Evolutionary conservation across 179 eudicot species (phyloP), one percentile per base, ranked within the genome.

Genomic region (Beta corolliflora): DNA sequence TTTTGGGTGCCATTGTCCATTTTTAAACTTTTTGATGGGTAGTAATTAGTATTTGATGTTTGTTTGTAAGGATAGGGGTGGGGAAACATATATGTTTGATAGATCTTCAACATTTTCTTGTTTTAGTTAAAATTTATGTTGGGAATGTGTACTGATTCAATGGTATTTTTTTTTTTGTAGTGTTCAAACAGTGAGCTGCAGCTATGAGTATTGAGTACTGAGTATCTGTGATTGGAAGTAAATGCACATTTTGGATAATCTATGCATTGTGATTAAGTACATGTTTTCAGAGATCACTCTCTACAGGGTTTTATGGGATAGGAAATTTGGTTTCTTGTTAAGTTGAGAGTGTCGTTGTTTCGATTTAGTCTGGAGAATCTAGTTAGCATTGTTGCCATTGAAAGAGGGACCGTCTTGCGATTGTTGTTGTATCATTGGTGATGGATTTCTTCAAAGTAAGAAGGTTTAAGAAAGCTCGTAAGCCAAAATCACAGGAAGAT

Each of bases 371-470:
- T 15, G 31, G 64, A 52, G 68, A 23, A 2, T 56, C 23, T 65
- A 41, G 67, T 29, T 68, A 45, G 76, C 58, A 19, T 13, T 44
- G 19, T 31, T 14, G 15, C 23, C 23, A 9, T 50, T 12, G 75
- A 50, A 54, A 5, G 48, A 45, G 41, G 41, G 23, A 31, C 61
- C 19, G 16, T 0, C 73, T 64, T 45, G 66, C 7, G 41, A 64
- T 60, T 55, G 54, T 75, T 29, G 46, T 74, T 58, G 29, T 15
- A 69, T 16, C 12, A 44, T 50, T 45, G 50, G 63, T 29, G 75
- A 94, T 95, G 98, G 94, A 93, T 90, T 92, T 95, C 82, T 88
- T 93, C 80, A 91, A 89, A 85, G 82, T 89, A 76, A 90, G 83
- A 75, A 93, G 84, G 89, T 91, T 92, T 41, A 88, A 88, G 76